phyloP scores from a whole-genome alignment of 805 yeast species.

The Clavispora asparagi region DNA sequence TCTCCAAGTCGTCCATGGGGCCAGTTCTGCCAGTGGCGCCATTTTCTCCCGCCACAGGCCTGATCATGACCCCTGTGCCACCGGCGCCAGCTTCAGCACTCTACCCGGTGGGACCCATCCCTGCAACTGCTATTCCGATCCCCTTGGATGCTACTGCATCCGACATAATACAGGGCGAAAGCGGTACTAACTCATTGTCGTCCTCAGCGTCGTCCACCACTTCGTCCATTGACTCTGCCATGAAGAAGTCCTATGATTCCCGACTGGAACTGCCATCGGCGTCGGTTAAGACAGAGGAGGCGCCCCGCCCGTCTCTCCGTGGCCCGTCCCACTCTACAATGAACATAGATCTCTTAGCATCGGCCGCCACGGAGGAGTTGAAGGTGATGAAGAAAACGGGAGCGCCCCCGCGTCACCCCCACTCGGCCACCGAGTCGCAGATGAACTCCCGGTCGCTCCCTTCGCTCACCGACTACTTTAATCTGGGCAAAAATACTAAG shows the following conservation, averaged over 20 bases:
- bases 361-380: slow-evolving; percentile 53
- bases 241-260: background rate
- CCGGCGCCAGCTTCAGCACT: background rate
- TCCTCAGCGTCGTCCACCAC: background rate
- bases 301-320: background rate
- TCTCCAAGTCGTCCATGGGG: slow-evolving; percentile 5
- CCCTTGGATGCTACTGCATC: background rate
- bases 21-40: background rate
- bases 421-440: slow-evolving; percentile 3
- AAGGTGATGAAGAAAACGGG: slow-evolving; percentile 30
- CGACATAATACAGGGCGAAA: background rate
- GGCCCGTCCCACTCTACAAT: slow-evolving; percentile 14
- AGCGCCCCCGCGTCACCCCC: slow-evolving; percentile 2
- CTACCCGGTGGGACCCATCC: background rate
- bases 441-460: slow-evolving; percentile 47
- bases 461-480: slow-evolving; percentile 45
- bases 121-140: background rate
- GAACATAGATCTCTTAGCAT: slow-evolving; percentile 48
- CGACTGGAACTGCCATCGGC: background rate
- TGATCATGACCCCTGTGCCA: background rate
- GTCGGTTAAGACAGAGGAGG: slow-evolving; percentile 2
- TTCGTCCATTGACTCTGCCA: background rate
- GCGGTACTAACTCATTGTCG: background rate
- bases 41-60: background rate
- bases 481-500: slow-evolving; percentile 8